Percentiles rank a stretch among this genome's conserved stretches.
phyloP scores from a whole-genome alignment of 148 eudicot species.

The Amaranthus hypochondriacus region DNA sequence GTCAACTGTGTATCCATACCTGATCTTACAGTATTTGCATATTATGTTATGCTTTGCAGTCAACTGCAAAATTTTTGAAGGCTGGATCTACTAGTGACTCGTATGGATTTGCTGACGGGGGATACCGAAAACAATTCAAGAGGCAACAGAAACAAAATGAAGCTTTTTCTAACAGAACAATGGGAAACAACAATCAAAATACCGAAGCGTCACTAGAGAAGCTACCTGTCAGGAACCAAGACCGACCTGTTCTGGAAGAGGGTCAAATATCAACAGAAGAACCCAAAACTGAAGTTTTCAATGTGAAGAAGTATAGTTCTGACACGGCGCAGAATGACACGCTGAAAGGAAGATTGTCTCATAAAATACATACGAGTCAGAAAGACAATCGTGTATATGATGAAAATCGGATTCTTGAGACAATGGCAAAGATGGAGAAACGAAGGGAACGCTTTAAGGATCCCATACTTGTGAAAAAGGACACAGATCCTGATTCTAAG shows the following conservation, averaged over 20 bases:
- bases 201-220: conserved; percentile 2
- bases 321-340: neutral
- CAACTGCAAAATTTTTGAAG: conserved; percentile 9
- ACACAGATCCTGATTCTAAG: conserved; percentile 14
- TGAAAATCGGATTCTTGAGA: conserved; percentile 28
- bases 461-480: conserved; percentile 15
- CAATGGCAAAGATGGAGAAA: conserved; percentile 33
- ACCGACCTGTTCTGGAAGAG: conserved; percentile 25
- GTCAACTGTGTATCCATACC: neutral
- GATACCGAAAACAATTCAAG: conserved; percentile 9
- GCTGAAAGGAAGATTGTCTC: neutral
- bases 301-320: conserved; percentile 8
- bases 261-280: conserved; percentile 29
- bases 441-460: conserved; percentile 29
- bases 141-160: conserved; percentile 10
- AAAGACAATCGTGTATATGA: conserved; percentile 14
- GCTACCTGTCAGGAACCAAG: neutral
- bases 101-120: neutral
- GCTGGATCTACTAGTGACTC: conserved; percentile 8
- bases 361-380: neutral
- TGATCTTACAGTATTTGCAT: conserved; percentile 14
- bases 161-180: neutral
- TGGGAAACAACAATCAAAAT: neutral
- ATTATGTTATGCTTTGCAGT: conserved; percentile 22
- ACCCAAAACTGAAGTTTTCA: conserved; percentile 3